Evolutionary conservation across 129 eudicot species (phyloP).

Genomic region (Chrysanthemum makinoi): DNA sequence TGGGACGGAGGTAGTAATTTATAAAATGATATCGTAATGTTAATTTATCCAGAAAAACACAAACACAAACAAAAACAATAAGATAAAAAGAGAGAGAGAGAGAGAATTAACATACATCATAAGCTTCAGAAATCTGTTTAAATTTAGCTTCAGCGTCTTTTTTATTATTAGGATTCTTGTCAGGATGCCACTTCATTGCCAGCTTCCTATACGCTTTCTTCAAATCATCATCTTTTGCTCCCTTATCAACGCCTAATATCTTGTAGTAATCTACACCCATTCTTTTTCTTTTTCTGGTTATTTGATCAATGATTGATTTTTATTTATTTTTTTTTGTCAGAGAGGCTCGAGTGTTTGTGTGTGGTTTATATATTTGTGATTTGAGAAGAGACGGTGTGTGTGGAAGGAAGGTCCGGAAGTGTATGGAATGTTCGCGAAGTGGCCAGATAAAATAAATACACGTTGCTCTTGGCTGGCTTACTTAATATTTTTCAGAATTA

Average conservation of each 20-base stretch:
- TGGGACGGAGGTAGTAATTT: too few species aligned
- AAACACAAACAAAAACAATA: not conserved
- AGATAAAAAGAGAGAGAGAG: not conserved
- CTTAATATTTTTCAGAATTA: too few species aligned
- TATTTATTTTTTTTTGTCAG: not conserved
- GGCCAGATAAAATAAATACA: not conserved
- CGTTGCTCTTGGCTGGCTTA: too few species aligned
- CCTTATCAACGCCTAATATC: conserved; percentile 48
- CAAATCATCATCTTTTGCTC: conserved; percentile 58
- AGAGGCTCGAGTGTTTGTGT: not conserved
- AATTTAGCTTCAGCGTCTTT: conserved; percentile 66
- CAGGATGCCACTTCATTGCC: conserved; percentile 82
- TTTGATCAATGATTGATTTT: conserved; percentile 7
- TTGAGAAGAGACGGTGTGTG: not conserved
- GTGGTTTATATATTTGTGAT: not conserved
- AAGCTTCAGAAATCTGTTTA: conserved; percentile 64
- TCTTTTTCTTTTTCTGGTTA: not conserved
- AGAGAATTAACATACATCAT: conserved; percentile 41
- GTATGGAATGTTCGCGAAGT: conserved; percentile 22
- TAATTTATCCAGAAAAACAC: not conserved
- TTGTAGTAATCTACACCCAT: conserved; percentile 70
- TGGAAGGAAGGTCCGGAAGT: conserved; percentile 14
- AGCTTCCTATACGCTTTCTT: conserved; percentile 70
- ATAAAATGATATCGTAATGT: too few species aligned
- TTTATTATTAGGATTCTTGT: conserved; percentile 57